These are phyloP conservation scores for Plasmodium blacklocki DNA, from an alignment of 169 alveolate genomes.

Conservation along the genomic window DNA sequence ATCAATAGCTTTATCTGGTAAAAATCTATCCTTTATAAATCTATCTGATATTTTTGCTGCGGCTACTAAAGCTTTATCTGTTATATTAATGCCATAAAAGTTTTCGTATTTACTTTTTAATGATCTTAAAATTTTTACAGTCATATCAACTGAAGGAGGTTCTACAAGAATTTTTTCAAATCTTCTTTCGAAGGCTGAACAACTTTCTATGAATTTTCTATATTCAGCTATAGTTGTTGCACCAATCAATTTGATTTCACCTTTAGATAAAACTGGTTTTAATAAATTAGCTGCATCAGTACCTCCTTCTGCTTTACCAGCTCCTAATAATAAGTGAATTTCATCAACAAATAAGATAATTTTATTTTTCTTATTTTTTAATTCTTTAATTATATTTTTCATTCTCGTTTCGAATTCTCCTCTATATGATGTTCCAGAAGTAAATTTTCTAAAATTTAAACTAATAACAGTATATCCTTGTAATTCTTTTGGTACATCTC, in stretches of 20 bases:
- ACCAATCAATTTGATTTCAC: constrained; percentile 78
- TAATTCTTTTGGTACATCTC: constrained; percentile 71
- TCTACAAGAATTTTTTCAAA: constrained; percentile 77
- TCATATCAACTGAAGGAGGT: constrained; percentile 74
- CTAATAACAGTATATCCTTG: constrained; percentile 69
- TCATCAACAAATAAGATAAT: constrained; percentile 80
- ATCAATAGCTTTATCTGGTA: constrained; percentile 83
- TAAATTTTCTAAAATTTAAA: constrained; percentile 65
- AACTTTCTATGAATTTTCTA: constrained; percentile 76
- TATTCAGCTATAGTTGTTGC: constrained; percentile 81
- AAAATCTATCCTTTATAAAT: constrained; percentile 73
- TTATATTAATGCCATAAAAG: constrained; percentile 68
- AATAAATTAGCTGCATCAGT: constrained; percentile 77
- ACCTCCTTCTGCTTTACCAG: constrained; percentile 79
- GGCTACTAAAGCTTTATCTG: constrained; percentile 79
- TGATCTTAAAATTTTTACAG: constrained; percentile 77
- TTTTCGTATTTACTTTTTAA: constrained; percentile 71
- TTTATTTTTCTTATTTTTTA: constrained; percentile 72
- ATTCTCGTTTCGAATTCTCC: constrained; percentile 77
- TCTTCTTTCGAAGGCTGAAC: constrained; percentile 81
- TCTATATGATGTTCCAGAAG: constrained; percentile 75
- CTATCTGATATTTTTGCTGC: constrained; percentile 76
- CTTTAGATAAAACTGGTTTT: constrained; percentile 79
- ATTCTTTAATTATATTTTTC: constrained; percentile 73
- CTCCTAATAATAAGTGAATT: constrained; percentile 78